Base-by-base conservation (phyloP, 2,329 filamentous ascomycete species). In the Ophidiomyces ophidiicola region DNA sequence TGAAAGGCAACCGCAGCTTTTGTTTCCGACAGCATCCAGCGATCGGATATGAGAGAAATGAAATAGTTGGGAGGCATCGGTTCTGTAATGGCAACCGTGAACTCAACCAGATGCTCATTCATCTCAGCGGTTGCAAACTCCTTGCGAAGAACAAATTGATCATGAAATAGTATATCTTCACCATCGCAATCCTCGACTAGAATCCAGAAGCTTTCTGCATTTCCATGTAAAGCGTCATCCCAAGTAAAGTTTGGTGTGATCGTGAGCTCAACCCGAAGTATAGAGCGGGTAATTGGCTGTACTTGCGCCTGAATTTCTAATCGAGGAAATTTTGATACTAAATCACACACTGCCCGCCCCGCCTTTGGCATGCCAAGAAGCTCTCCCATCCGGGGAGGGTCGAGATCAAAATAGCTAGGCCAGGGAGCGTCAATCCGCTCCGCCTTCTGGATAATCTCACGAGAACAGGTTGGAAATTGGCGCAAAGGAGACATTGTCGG, bases 61-160 rank as follows among this genome's bases (percentile, higher is more conserved):
- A 98, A 98, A 66, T 98, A 98, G 60, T 98, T 93, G 0, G 92
- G 90, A 10, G 90, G 90, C 82, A 96, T 93, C 0, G 92, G 92
- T 50, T 98, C 90, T 0, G 85, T 87, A 49, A 98, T 93, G 0
- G 90, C 83, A 2, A 96, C 88, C 0, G 88, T 96, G 52, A 98
- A 90, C 50, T 98, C 90, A 19, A 98, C 81, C 7, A 94, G 64
- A 60, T 98, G 90, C 63, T 96, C 88, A 47, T 88, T 94, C 57
- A 80, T 74, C 53, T 96, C 88, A 1, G 80, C 72, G 44, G 76
- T 68, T 3, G 86, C 87, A 54, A 93, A 94, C 46, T 94, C 84
- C 55, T 81, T 86, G 30, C 88, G 82, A 18, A 98, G 71, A 26
- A 96, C 68, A 60, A 98, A 96, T 44, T 86, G 84, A 55, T 98